Base-by-base conservation (phyloP, 495 filamentous ascomycete genomes). In the Neurospora sp. region DNA sequence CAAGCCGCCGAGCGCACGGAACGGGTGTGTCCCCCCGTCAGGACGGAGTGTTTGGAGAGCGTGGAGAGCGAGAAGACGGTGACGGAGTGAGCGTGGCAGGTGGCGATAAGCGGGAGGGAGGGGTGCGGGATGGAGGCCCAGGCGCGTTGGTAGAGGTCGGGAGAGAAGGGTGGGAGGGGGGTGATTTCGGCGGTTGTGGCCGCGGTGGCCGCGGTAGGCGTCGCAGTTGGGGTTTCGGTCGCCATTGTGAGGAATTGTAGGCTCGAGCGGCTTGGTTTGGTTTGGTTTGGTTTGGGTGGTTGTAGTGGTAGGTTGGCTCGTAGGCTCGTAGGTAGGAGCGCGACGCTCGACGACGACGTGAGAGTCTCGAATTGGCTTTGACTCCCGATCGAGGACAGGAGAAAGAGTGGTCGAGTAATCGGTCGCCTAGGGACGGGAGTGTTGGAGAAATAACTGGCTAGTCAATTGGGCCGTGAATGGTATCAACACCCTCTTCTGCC, bases 81-180 rank as follows among this genome's bases (percentile, higher is more conserved):
- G 65, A 94, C 92, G 41, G 91, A 90, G 72, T 93, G 94, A 42
- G 91, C 88, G 84, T 92, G 94, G 80, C 92, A 89, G 72, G 95
- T 97, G 69, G 96, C 96, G 74, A 98, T 84, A 72, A 99, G 84
- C 2, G 96, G 96, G 38, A 95, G 90, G 35, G 88, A 89, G 1
- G 95, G 95, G 82, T 99, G 96, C 0, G 94, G 91, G 44, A 91
- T 84, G 53, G 93, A 90, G 48, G 89, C 86, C 96, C 96, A 99
- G 70, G 93, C 89, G 74, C 96, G 92, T 76, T 93, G 87, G 73
- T 89, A 90, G n/a, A 94, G 86, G 70, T 90, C 88, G 17, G 91
- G 90, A 40, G 83, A 82, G 82, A 93, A 86, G 41, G 87, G 83
- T 69, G 82, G 76, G 4, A 86, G 78, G 8, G 82, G 80, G 71